phyloP scores from a whole-genome alignment of 148 eudicot species.

The Fagopyrum tataricum region DNA sequence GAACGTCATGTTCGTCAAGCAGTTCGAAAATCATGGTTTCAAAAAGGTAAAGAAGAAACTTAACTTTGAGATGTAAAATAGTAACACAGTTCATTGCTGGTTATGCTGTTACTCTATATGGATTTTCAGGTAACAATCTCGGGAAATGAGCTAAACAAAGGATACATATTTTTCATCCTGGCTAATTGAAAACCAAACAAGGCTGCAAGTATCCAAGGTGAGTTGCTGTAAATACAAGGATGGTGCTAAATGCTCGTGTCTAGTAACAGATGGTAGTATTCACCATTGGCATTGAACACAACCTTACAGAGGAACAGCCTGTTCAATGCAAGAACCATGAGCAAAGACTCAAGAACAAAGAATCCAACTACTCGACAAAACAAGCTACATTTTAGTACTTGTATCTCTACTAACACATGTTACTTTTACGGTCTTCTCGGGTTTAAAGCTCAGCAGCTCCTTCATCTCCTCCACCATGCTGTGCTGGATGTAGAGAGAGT shows the following conservation, averaged over 20 bases:
- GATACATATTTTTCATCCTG: not conserved
- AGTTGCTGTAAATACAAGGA: not conserved
- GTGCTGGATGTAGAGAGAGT: not conserved
- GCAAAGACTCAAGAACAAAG: not conserved
- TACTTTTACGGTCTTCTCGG: not conserved
- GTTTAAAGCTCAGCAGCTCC: not conserved
- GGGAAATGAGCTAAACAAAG: constrained; percentile 5
- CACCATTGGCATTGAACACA: not conserved
- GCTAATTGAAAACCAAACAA: not conserved
- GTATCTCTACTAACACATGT: not conserved
- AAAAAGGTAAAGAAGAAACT: constrained; percentile 7
- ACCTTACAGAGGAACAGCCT: not conserved
- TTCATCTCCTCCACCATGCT: not conserved
- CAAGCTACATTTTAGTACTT: not conserved
- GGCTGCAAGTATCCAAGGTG: not conserved
- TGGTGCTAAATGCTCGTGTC: not conserved
- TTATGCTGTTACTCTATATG: not conserved
- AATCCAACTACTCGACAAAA: not conserved
- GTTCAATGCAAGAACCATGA: constrained; percentile 3
- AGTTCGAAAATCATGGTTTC: constrained; percentile 13
- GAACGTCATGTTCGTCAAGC: constrained; percentile 14
- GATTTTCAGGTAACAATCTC: constrained; percentile 3
- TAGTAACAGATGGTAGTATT: not conserved
- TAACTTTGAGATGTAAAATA: not conserved
- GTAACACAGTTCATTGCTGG: no score